Evolutionary conservation across 2,329 filamentous ascomycete species (phyloP), one percentile per base, ranked within the genome.

Genomic region (Periconia sp.): DNA sequence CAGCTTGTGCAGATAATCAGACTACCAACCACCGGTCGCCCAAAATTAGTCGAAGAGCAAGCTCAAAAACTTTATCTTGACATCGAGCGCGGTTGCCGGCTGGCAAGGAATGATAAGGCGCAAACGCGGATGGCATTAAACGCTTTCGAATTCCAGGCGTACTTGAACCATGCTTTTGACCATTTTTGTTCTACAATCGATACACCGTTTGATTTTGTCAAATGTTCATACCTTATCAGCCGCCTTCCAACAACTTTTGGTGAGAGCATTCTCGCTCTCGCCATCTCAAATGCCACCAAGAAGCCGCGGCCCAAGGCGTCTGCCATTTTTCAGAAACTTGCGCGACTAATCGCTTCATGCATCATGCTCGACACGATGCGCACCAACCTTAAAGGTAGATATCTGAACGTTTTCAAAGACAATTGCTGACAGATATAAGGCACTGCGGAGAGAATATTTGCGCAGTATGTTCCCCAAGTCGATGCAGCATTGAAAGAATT

Each of bases 21-120:
- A 4, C 72, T 82, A 11, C 78, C 78, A 4, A 70, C 66, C 50
- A 62, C 65, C 18, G 66, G 74, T 10, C 66, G 71, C 10, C 74
- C 74, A 25, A 74, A 72, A 55, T 65, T 78, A n/a, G 77, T 81
- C 48, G 63, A 77, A 35, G 66, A 72, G 16, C 78, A 82, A 62
- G 68, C 77, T 12, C 61, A 65, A 15, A 74, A 75, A 47, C 66
- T 81, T 1, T 72, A 77, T 37, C 48, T 53, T 9, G 63, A 73
- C 18, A 75, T 80, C 36, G 65, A 66, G 22, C 57, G 57, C 9
- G 70, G 70, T 21, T 52, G 49, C 30, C 75, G 72, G 18, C 24
- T 21, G 18, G 38, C 49, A 10, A 40, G 41, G 13, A 23, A 40
- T 29, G 63, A 62, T 22, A 80, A 79, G 51, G 65, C 65, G 29